phyloP scores from a whole-genome alignment of 148 eudicot species.

The Hydrangea macrophylla region DNA sequence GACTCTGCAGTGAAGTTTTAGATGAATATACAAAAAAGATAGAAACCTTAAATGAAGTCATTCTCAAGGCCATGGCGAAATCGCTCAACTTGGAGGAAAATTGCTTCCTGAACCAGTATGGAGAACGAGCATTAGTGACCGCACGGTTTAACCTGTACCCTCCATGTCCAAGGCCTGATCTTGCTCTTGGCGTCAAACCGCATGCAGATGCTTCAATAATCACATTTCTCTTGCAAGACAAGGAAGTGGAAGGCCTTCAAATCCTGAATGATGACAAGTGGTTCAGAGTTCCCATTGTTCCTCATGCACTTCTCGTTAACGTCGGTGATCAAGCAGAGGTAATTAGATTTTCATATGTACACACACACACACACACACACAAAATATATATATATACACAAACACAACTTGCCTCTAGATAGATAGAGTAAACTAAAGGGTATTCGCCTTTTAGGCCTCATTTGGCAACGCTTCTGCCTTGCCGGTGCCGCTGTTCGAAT shows the following conservation, averaged over 20 bases:
- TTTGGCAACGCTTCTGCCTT: no score
- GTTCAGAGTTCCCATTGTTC: slow-evolving; percentile 45
- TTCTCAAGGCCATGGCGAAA: slow-evolving; percentile 39
- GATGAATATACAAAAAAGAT: slow-evolving; percentile 26
- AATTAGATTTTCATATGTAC: no score
- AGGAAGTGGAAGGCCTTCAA: slow-evolving; percentile 53
- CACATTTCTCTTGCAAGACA: slow-evolving; percentile 42
- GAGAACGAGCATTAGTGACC: slow-evolving; percentile 18
- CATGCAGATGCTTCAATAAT: slow-evolving; percentile 51
- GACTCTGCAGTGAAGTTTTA: slow-evolving; percentile 21
- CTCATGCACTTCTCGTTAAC: slow-evolving; percentile 43
- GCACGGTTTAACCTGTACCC: slow-evolving; percentile 48
- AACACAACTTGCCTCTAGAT: background rate
- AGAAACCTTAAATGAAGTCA: slow-evolving; percentile 11
- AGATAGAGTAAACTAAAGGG: no score
- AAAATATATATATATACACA: no score
- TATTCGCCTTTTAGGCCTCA: no score
- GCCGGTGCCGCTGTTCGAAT: no score
- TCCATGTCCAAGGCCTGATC: slow-evolving; percentile 43
- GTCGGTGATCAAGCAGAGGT: slow-evolving; percentile 59
- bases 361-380: no score
- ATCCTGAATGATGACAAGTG: slow-evolving; percentile 44
- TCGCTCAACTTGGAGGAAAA: slow-evolving; percentile 36
- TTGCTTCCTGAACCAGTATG: slow-evolving; percentile 26
- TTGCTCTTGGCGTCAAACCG: slow-evolving; percentile 42